Evolutionary conservation across 495 filamentous ascomycete genomes (phyloP).

Genomic region (Aeminium ludgeri): DNA sequence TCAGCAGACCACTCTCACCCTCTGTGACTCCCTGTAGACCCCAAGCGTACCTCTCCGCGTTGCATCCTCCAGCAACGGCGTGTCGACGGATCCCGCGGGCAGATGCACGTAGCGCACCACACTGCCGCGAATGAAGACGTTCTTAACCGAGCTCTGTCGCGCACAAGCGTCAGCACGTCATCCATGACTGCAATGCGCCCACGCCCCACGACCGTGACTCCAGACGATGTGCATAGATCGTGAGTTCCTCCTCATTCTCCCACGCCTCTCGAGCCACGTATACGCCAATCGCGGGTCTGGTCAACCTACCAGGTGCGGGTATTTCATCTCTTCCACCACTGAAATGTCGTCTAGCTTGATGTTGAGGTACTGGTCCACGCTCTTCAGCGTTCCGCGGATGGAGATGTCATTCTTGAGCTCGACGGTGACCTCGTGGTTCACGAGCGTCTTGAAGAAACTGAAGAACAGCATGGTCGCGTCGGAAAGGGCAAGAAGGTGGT

Average conservation of each 20-base stretch:
- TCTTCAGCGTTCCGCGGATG: slow-evolving; percentile 85
- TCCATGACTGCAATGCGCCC: neutral
- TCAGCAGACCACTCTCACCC: neutral
- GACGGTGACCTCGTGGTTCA: slow-evolving; percentile 89
- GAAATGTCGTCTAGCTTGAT: slow-evolving; percentile 94
- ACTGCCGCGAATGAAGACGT: slow-evolving; percentile 92
- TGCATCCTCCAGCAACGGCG: slow-evolving; percentile 83
- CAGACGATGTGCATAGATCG: neutral
- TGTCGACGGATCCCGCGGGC: slow-evolving; percentile 73
- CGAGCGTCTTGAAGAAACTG: slow-evolving; percentile 99
- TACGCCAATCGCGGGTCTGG: neutral
- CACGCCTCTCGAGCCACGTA: neutral
- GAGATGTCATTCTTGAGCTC: slow-evolving; percentile 98
- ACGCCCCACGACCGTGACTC: neutral
- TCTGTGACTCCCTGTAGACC: neutral
- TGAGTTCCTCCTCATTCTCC: neutral
- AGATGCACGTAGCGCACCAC: slow-evolving; percentile 93
- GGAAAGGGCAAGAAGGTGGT: neutral
- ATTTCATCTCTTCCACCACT: slow-evolving; percentile 78
- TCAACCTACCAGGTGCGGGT: slow-evolving; percentile 64
- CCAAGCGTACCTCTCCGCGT: slow-evolving; percentile 59
- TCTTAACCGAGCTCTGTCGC: slow-evolving; percentile 68
- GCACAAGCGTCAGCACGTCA: slow-evolving; percentile 2
- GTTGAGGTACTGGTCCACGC: slow-evolving; percentile 95
- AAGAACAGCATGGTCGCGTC: slow-evolving; percentile 15